A percentile compares a stretch with the other conserved stretches of the same genome.
Evolutionary conservation across 495 filamentous ascomycete genomes (phyloP).

Genomic region (Bryoglossum gracile): DNA sequence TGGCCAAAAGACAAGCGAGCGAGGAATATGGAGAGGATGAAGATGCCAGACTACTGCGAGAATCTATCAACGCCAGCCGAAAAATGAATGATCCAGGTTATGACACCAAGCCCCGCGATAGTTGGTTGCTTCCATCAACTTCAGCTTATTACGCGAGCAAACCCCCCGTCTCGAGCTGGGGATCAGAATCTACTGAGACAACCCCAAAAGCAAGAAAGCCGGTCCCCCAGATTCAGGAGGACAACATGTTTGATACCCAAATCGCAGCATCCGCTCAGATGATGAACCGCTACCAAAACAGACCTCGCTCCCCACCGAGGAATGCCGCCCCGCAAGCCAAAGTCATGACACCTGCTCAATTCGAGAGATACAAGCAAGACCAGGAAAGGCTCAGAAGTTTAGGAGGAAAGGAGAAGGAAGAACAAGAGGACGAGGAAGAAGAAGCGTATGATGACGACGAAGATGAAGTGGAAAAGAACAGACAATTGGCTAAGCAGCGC

Average conservation of each 20-base stretch:
- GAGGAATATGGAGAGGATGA: conserved; percentile 52
- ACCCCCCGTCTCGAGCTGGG: conserved; percentile 30
- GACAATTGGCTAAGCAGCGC: conserved; percentile 64
- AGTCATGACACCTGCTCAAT: conserved; percentile 84
- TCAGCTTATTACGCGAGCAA: conserved; percentile 31
- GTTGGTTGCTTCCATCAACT: conserved; percentile 21
- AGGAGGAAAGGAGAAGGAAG: conserved; percentile 34
- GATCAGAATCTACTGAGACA: conserved; percentile 13
- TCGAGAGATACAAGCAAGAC: conserved; percentile 74
- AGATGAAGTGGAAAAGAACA: conserved; percentile 71
- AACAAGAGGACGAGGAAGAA: conserved; percentile 42
- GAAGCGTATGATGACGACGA: conserved; percentile 67
- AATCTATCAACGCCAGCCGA: conserved; percentile 49
- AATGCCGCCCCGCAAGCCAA: conserved; percentile 48
- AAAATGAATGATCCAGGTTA: conserved; percentile 31
- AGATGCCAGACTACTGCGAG: conserved; percentile 58
- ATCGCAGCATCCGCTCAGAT: conserved; percentile 40
- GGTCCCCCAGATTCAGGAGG: conserved; percentile 8
- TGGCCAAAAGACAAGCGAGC: conserved; percentile 38
- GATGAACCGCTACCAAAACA: conserved; percentile 33
- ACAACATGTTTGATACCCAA: conserved; percentile 35
- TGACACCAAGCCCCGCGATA: conserved; percentile 26
- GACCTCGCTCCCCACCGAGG: conserved; percentile 30
- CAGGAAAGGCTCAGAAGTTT: conserved; percentile 57
- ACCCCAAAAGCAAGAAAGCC: conserved; percentile 20